phyloP scores from a whole-genome alignment of 352 stramenopile genomes.

The Thraustochytrium striatum region DNA sequence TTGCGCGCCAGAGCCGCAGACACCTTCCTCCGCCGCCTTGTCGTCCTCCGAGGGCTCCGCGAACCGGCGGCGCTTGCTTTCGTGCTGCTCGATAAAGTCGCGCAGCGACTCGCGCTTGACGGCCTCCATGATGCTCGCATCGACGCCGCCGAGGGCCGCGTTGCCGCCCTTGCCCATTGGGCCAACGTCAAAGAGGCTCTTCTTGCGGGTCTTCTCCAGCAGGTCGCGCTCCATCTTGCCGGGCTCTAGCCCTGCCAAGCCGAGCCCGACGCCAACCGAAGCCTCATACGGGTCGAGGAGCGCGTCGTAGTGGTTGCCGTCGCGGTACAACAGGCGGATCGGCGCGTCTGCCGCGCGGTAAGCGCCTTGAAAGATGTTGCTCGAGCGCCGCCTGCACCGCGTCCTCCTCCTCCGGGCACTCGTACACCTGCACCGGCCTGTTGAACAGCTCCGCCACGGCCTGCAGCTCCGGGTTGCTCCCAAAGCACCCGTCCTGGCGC shows the following conservation, averaged over 20 bases:
- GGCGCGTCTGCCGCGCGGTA: slow-evolving; percentile 3
- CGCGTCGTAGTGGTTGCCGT: slow-evolving; percentile 43
- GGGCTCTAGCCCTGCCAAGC: background rate
- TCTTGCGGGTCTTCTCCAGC: slow-evolving; percentile 17
- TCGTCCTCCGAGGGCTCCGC: background rate
- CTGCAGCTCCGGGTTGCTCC: slow-evolving; percentile 91
- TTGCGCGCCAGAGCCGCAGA: background rate
- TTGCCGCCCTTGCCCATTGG: background rate
- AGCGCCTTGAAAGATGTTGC: slow-evolving; percentile 22
- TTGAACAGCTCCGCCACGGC: slow-evolving; percentile 88
- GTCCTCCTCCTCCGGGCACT: background rate
- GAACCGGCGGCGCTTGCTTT: too few species aligned
- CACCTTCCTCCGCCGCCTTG: background rate
- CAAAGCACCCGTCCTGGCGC: slow-evolving; percentile 79
- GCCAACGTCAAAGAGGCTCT: slow-evolving; percentile 1
- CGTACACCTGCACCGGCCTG: slow-evolving; percentile 74
- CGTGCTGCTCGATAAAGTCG: background rate
- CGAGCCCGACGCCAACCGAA: slow-evolving; percentile 29
- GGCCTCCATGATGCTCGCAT: background rate
- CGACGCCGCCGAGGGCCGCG: too few species aligned
- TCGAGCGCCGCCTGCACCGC: background rate
- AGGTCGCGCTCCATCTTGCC: slow-evolving; percentile 42
- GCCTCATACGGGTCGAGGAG: slow-evolving; percentile 33
- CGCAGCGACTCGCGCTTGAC: background rate
- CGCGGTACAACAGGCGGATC: slow-evolving; percentile 28